Evolutionary conservation across 1,284 basidiomycete species (phyloP), one percentile per base, ranked within the genome.

Genomic region (Crocinoboletus sp.): DNA sequence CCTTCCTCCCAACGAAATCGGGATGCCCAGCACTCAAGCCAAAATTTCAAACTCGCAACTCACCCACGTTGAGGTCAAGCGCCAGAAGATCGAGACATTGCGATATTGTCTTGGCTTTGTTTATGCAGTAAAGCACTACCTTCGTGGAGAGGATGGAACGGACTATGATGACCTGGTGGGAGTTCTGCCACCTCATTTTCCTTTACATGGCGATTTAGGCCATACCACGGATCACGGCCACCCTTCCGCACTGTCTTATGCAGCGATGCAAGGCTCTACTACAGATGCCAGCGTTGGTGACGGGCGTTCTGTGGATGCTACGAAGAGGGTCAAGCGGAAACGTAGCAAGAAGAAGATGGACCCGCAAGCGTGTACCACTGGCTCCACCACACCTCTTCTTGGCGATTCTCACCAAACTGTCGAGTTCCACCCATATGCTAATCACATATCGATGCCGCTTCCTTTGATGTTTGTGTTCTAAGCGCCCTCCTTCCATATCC

Each of bases 81-180:
- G 73, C 43, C 73, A 78, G 55, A 95, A 95, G 69, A 74, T 79
- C 11, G 77, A 89, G 51, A 70, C 77, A 16, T 64, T 95, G 37
- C 80, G 79, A 46, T 74, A 90, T 28, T 74, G 80, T 24, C 67
- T 88, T 16, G 76, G 78, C 5, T 92, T 84, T 57, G 78, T 77
- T 11, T 81, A 72, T 58, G 76, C 88, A 9, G 74, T 79, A 16
- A 91, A 90, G 63, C 87, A 82, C 59, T 88, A 91, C 58, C 71
- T 90, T 39, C 79, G 88, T 25, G 84, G 78, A 40, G 83, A 89
- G 55, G 82, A 85, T 53, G 88, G 88, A 1, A 63, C 78, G 4
- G 69, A 80, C 22, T 82, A 78, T 58, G 70, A 73, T 1, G 89
- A 91, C 64, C 82, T 84, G 53, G 58, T 60, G 0, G 80, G 74